Percentiles rank a stretch among this genome's conserved stretches.
These are phyloP conservation scores for Clavispora phyllophila DNA, from an alignment of 805 yeast species.

Conservation along the genomic window DNA sequence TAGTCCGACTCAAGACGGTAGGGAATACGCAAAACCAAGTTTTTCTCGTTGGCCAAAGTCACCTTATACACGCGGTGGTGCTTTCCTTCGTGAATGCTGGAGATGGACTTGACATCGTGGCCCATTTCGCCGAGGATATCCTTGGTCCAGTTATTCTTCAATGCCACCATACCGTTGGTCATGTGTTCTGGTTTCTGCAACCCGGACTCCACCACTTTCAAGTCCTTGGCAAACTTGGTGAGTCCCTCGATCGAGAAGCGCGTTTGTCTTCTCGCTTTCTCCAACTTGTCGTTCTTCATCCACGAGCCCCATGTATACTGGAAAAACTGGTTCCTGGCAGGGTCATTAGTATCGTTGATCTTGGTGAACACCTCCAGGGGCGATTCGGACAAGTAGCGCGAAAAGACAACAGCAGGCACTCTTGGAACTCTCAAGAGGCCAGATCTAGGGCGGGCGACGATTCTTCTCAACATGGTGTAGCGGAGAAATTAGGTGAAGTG, in stretches of 20 bases:
- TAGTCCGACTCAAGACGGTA: slow-evolving; percentile 67
- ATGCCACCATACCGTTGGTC: slow-evolving; percentile 36
- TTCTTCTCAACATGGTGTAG: slow-evolving; percentile 1
- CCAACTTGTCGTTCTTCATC: slow-evolving; percentile 71
- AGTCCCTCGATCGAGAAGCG: slow-evolving; percentile 78
- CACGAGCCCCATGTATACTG: slow-evolving; percentile 95
- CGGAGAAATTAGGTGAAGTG: background rate
- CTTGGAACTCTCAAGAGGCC: background rate
- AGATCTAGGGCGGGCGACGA: background rate
- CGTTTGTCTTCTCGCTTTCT: slow-evolving; percentile 74
- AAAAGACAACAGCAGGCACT: background rate
- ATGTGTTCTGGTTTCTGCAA: slow-evolving; percentile 35
- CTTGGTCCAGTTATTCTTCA: slow-evolving; percentile 45
- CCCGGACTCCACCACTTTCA: slow-evolving; percentile 33
- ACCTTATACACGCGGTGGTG: slow-evolving; percentile 84
- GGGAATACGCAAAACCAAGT: slow-evolving; percentile 78
- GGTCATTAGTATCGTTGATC: slow-evolving; percentile 58
- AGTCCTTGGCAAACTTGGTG: slow-evolving; percentile 43
- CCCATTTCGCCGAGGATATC: slow-evolving; percentile 40
- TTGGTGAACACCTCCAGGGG: slow-evolving; percentile 47
- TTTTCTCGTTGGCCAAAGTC: slow-evolving; percentile 54
- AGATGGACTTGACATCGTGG: slow-evolving; percentile 57
- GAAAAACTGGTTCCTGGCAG: slow-evolving; percentile 68
- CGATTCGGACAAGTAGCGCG: slow-evolving; percentile 7
- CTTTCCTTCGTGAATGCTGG: slow-evolving; percentile 89